phyloP scores from a whole-genome alignment of 352 stramenopile genomes.

The Globisporangium okanoganense region DNA sequence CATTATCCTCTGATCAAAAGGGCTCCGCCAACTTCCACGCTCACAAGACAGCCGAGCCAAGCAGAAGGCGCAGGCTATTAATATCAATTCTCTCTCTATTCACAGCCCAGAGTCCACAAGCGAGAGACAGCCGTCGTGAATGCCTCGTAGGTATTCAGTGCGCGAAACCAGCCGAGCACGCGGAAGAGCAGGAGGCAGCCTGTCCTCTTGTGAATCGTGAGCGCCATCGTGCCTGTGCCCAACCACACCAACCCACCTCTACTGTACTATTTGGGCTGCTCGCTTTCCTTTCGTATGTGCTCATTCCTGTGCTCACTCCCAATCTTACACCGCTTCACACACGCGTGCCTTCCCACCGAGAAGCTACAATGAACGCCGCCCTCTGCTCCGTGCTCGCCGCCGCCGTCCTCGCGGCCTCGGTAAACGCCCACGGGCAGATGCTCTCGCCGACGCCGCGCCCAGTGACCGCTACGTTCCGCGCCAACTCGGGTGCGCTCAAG shows the following conservation, averaged over 20 bases:
- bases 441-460: slow-evolving; percentile 26
- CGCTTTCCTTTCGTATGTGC: not conserved
- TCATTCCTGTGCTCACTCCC: slow-evolving; percentile 1
- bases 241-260: too few relatives aligned
- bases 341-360: not conserved
- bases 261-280: not conserved
- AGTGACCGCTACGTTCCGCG: slow-evolving; percentile 27
- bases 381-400: slow-evolving; percentile 15
- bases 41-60: not conserved
- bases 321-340: slow-evolving; percentile 1
- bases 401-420: slow-evolving; percentile 19
- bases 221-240: not conserved
- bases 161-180: not conserved
- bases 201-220: not conserved
- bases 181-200: not conserved
- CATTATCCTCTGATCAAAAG: not conserved
- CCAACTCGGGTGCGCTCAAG: slow-evolving; percentile 23
- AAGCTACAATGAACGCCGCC: slow-evolving; percentile 17
- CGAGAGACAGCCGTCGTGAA: not conserved
- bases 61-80: too few relatives aligned
- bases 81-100: not conserved
- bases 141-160: not conserved
- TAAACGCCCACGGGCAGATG: slow-evolving; percentile 37
- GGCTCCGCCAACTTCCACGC: not conserved
- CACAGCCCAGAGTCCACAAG: not conserved